These are phyloP conservation scores for Ogataea salicorniae DNA, from an alignment of 805 yeast species.

Conservation along the genomic window DNA sequence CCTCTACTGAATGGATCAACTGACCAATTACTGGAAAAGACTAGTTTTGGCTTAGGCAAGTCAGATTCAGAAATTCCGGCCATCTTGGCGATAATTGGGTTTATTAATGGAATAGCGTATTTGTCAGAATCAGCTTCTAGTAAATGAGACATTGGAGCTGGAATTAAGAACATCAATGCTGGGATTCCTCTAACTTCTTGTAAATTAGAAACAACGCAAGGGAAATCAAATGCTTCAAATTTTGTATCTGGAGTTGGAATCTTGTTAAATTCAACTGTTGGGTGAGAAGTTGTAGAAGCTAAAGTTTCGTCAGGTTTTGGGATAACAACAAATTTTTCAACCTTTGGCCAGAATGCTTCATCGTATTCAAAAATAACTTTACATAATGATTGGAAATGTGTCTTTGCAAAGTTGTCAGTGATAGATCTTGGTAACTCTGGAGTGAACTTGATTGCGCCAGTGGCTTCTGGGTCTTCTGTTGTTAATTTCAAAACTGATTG, in stretches of 20 bases:
- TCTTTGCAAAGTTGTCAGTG: constrained; percentile 23
- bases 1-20: constrained; percentile 46
- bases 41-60: constrained; percentile 23
- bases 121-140: constrained; percentile 35
- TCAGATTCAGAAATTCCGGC: constrained; percentile 16
- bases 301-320: constrained; percentile 23
- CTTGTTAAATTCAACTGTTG: constrained; percentile 13
- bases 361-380: constrained; percentile 44
- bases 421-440: constrained; percentile 35
- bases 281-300: constrained; percentile 1
- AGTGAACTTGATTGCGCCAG: constrained; percentile 25
- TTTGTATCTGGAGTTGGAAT: constrained; percentile 3
- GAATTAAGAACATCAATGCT: constrained; percentile 39
- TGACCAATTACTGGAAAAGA: constrained; percentile 40
- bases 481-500: constrained; percentile 39
- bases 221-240: constrained; percentile 26
- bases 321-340: constrained; percentile 26
- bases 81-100: constrained; percentile 35
- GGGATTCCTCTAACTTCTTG: constrained; percentile 27
- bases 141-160: constrained; percentile 43
- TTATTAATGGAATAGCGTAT: constrained; percentile 37
- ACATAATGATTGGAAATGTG: constrained; percentile 36
- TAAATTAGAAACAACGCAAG: constrained; percentile 25
- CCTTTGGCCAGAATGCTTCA: constrained; percentile 37
- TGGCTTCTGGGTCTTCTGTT: constrained; percentile 15